A percentile compares a stretch with the other conserved stretches of the same genome.
phyloP scores from a whole-genome alignment of 2,329 filamentous ascomycete species.

The Blumeriella jaapii region DNA sequence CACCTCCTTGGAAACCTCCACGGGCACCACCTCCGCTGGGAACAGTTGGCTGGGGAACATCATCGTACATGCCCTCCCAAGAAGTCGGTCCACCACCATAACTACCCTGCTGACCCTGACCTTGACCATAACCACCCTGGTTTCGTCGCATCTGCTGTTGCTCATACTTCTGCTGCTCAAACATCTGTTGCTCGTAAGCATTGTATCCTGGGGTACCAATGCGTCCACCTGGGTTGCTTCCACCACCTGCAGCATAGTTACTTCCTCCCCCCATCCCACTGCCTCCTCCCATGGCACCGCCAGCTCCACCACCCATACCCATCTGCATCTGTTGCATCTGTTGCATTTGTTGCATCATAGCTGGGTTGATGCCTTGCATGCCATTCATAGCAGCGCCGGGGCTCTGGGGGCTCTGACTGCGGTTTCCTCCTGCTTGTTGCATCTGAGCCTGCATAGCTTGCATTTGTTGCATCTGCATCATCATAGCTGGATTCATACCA shows the following conservation, averaged over 20 bases:
- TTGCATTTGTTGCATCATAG: constrained; percentile 46
- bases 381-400: constrained; percentile 22
- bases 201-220: constrained; percentile 33
- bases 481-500: constrained; percentile 64
- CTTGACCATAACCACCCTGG: constrained; percentile 27
- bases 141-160: constrained; percentile 46
- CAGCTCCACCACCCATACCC: constrained; percentile 23
- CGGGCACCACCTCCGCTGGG: constrained; percentile 32
- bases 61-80: constrained; percentile 98
- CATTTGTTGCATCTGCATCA: constrained; percentile 57
- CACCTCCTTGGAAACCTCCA: constrained; percentile 16
- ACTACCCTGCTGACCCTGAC: constrained; percentile 26
- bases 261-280: constrained; percentile 15
- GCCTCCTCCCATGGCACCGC: constrained; percentile 1
- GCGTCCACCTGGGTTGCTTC: constrained; percentile 32
- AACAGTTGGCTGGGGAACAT: constrained; percentile 73
- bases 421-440: constrained; percentile 19
- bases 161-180: constrained; percentile 71
- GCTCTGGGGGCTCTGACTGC: constrained; percentile 27
- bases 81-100: constrained; percentile 59
- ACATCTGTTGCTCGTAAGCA: constrained; percentile 60
- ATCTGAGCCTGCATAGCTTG: constrained; percentile 34
- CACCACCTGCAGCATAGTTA: constrained; percentile 25
- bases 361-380: constrained; percentile 28
- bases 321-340: constrained; percentile 38